Percentiles rank a stretch among this genome's conserved stretches.
Evolutionary conservation across 2,329 filamentous ascomycete genomes (phyloP).

Genomic region (Colletotrichum lini): DNA sequence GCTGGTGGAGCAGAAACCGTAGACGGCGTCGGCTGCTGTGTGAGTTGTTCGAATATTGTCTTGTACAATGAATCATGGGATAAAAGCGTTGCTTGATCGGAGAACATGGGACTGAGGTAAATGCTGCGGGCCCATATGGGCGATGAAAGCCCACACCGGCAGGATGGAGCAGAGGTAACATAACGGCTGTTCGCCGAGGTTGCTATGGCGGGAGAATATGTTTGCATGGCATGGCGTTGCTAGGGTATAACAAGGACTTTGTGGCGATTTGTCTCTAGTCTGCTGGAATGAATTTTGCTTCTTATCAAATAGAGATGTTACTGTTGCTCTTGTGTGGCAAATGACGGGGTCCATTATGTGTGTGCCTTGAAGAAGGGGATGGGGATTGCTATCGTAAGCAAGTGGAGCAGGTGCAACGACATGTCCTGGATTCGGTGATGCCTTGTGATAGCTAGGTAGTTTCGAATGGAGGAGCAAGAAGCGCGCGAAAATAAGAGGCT

Average conservation of each 20-base stretch:
- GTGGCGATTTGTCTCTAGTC: conserved; percentile 24
- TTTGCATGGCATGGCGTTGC: conserved; percentile 43
- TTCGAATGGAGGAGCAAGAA: too few relatives aligned
- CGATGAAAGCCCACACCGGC: not conserved
- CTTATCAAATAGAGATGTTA: conserved; percentile 7
- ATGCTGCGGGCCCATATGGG: conserved; percentile 21
- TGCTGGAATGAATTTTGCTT: conserved; percentile 9
- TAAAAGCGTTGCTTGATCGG: conserved; percentile 38
- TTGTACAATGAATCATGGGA: conserved; percentile 38
- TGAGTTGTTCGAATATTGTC: conserved; percentile 10
- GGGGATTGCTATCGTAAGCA: conserved; percentile 8
- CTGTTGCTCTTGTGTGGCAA: not conserved
- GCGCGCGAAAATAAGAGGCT: not conserved
- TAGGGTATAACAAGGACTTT: conserved; percentile 37
- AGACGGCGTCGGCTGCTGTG: not conserved
- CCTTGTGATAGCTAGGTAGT: too few relatives aligned
- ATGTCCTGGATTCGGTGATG: not conserved
- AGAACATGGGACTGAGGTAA: conserved; percentile 17
- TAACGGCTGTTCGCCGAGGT: conserved; percentile 4
- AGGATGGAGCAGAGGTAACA: not conserved
- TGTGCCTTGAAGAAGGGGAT: not conserved
- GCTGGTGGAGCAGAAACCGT: conserved; percentile 57
- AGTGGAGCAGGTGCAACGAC: conserved; percentile 17
- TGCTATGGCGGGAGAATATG: conserved; percentile 33
- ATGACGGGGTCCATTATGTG: not conserved